phyloP scores from a whole-genome alignment of 108 stramenopile species.

The Nitzschia inconspicua region DNA sequence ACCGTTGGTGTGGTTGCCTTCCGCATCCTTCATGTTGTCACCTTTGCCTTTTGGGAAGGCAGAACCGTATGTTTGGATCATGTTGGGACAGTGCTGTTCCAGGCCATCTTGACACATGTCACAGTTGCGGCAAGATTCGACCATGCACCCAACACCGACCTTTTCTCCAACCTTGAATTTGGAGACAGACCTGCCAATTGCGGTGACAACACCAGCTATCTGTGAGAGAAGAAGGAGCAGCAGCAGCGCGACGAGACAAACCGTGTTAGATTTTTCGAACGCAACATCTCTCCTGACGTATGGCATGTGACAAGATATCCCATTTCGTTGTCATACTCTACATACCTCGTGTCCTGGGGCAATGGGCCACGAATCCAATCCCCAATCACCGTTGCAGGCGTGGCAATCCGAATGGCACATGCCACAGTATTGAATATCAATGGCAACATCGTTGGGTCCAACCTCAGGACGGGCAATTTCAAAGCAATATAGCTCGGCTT shows the following conservation, averaged over 20 bases:
- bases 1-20: slow-evolving; percentile 31
- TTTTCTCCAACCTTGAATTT: slow-evolving; percentile 61
- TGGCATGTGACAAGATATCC: not conserved
- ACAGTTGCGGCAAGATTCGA: slow-evolving; percentile 54
- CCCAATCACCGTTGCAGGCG: slow-evolving; percentile 31
- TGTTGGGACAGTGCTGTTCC: slow-evolving; percentile 41
- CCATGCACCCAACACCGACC: slow-evolving; percentile 68
- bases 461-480: slow-evolving; percentile 10
- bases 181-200: slow-evolving; percentile 48
- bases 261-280: too few relatives aligned
- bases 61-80: slow-evolving; percentile 19
- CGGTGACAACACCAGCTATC: slow-evolving; percentile 41
- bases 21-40: slow-evolving; percentile 16
- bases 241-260: too few relatives aligned
- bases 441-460: slow-evolving; percentile 1
- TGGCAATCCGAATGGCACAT: slow-evolving; percentile 59
- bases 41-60: slow-evolving; percentile 16
- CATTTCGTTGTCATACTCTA: slow-evolving; percentile 9
- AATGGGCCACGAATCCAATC: slow-evolving; percentile 26
- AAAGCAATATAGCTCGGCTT: not conserved
- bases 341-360: slow-evolving; percentile 17
- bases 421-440: slow-evolving; percentile 9
- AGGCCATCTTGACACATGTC: slow-evolving; percentile 41
- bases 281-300: slow-evolving; percentile 30
- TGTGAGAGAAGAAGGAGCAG: too few relatives aligned